Conservation (phyloP, 768 basidiomycete species). For the Trametes villosa region DNA sequence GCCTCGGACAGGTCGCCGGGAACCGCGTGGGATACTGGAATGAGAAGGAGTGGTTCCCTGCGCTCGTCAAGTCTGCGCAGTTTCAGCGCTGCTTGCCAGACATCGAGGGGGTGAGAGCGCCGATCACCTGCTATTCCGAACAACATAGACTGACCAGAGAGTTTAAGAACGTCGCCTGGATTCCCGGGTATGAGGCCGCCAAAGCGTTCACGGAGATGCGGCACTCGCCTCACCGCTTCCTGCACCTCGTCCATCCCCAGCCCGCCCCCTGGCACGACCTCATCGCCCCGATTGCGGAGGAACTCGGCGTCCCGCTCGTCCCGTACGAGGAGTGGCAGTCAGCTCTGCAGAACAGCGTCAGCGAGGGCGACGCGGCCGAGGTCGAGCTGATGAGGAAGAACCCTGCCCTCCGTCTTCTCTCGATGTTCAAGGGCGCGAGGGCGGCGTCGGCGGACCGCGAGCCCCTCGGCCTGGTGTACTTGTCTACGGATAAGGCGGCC, state of each 20-base stretch:
- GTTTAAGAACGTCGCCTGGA: conserved; percentile 45
- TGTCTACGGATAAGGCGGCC: conserved; percentile 23
- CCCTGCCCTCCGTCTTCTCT: conserved; percentile 27
- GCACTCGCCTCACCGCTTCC: conserved; percentile 18
- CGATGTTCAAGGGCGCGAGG: conserved; percentile 24
- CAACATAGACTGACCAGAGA: neutral
- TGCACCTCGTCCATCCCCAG: conserved; percentile 47
- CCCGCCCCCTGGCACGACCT: conserved; percentile 36
- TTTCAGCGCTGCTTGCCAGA: conserved; percentile 10
- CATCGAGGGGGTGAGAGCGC: neutral
- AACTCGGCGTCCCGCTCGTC: conserved; percentile 28
- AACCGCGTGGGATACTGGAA: conserved; percentile 45
- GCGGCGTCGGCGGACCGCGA: neutral
- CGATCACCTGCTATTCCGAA: neutral
- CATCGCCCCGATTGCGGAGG: conserved; percentile 1
- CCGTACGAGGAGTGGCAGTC: conserved; percentile 32
- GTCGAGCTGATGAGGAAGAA: conserved; percentile 22
- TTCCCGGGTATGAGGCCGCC: conserved; percentile 46
- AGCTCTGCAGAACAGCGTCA: conserved; percentile 17
- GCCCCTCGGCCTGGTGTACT: conserved; percentile 16
- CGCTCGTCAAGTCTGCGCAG: conserved; percentile 35
- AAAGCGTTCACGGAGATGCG: conserved; percentile 38
- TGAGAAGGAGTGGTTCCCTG: conserved; percentile 42
- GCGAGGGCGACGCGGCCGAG: conserved; percentile 8
- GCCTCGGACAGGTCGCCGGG: conserved; percentile 45